phyloP scores from a whole-genome alignment of 805 yeast genomes.

The Sugiyamaella mastotermitis region DNA sequence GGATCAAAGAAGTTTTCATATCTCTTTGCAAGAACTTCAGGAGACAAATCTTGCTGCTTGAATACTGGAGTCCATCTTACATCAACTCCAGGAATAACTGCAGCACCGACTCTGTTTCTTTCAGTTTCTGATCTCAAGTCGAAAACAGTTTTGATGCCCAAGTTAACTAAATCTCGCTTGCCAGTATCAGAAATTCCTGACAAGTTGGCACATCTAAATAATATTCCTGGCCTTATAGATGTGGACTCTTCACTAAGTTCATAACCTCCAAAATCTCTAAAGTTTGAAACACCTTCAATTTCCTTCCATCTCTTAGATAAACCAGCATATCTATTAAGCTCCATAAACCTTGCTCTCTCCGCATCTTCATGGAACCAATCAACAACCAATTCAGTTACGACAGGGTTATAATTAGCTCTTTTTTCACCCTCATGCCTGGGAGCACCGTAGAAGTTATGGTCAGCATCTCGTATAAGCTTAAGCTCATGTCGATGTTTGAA shows the following conservation, averaged over 20 bases:
- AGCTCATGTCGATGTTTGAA: conserved; percentile 56
- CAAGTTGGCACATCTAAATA: conserved; percentile 62
- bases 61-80: conserved; percentile 56
- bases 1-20: conserved; percentile 50
- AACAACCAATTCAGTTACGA: conserved; percentile 44
- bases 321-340: conserved; percentile 32
- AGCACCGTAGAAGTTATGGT: conserved; percentile 64
- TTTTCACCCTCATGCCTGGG: conserved; percentile 19
- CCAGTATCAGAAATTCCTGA: conserved; percentile 50
- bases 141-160: conserved; percentile 51
- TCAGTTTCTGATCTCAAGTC: conserved; percentile 66
- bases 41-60: conserved; percentile 49
- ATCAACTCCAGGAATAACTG: conserved; percentile 40
- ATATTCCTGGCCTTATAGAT: conserved; percentile 41
- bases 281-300: conserved; percentile 64
- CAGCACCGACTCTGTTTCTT: conserved; percentile 34
- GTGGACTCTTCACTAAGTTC: conserved; percentile 26
- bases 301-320: conserved; percentile 50
- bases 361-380: conserved; percentile 40
- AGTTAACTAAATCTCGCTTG: conserved; percentile 28
- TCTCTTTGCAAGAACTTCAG: conserved; percentile 54
- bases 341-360: conserved; percentile 50
- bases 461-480: conserved; percentile 58
- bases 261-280: conserved; percentile 82
- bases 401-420: conserved; percentile 50